Percentiles rank a stretch among this genome's conserved stretches.
phyloP scores from a whole-genome alignment of 805 yeast species.

The Starmerella vaccinii region DNA sequence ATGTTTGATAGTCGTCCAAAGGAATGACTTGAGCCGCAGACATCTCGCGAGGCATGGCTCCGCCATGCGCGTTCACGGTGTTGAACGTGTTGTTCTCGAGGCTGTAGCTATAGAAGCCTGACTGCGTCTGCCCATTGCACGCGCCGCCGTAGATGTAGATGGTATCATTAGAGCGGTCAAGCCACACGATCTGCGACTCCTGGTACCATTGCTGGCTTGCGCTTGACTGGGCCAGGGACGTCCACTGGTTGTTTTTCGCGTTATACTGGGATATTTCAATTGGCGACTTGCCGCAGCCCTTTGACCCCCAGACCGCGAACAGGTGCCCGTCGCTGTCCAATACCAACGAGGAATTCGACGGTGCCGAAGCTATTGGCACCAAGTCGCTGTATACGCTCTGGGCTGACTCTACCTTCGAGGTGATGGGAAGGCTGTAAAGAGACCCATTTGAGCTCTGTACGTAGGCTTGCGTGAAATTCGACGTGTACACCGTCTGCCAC shows the following conservation, averaged over 20 bases:
- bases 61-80: slow-evolving; percentile 1
- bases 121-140: slow-evolving; percentile 22
- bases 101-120: slow-evolving; percentile 23
- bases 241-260: slow-evolving; percentile 21
- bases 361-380: slow-evolving; percentile 23
- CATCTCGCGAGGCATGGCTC: slow-evolving; percentile 26
- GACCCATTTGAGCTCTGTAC: slow-evolving; percentile 21
- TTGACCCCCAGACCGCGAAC: slow-evolving; percentile 26
- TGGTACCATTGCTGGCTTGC: slow-evolving; percentile 21
- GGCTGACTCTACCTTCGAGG: neutral
- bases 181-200: slow-evolving; percentile 26
- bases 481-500: slow-evolving; percentile 23
- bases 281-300: slow-evolving; percentile 22
- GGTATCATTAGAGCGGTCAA: slow-evolving; percentile 18
- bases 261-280: slow-evolving; percentile 24
- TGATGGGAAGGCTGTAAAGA: slow-evolving; percentile 18
- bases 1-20: slow-evolving; percentile 16
- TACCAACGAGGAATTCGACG: slow-evolving; percentile 27
- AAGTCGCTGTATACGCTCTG: slow-evolving; percentile 13
- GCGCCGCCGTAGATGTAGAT: slow-evolving; percentile 30
- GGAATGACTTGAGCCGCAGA: slow-evolving; percentile 21
- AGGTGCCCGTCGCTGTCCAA: slow-evolving; percentile 23
- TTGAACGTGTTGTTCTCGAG: slow-evolving; percentile 18
- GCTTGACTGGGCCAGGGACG: slow-evolving; percentile 19
- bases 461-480: slow-evolving; percentile 21